These are phyloP conservation scores for Mycena vulgaris DNA, from an alignment of 768 basidiomycete species.

Conservation along the genomic window DNA sequence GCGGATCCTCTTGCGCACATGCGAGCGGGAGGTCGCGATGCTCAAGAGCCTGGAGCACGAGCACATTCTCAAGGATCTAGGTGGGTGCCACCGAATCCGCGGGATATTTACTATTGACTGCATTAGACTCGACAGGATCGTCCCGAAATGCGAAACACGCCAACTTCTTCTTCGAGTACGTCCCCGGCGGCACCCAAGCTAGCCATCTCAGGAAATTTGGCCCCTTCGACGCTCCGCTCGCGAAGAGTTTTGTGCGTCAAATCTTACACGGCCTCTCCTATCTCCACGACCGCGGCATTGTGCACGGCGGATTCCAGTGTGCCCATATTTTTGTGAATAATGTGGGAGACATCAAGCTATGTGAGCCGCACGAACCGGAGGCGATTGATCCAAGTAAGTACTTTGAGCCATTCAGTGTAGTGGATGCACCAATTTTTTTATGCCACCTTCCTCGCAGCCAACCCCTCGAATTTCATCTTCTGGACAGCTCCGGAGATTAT, in stretches of 20 bases:
- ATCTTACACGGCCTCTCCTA: not conserved
- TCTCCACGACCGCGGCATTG: not conserved
- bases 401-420: not conserved
- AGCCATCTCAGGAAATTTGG: not conserved
- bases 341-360: not conserved
- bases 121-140: not conserved
- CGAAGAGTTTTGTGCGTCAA: not conserved
- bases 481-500: not conserved
- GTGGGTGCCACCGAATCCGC: not conserved
- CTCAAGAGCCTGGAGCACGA: not conserved
- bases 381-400: not conserved
- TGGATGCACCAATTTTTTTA: too few relatives aligned
- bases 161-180: not conserved
- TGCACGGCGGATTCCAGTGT: not conserved
- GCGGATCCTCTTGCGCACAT: not conserved
- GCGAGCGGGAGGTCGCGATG: not conserved
- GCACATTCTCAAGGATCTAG: not conserved
- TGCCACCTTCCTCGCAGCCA: not conserved
- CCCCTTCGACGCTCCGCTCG: not conserved
- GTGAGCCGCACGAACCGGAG: not conserved
- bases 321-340: not conserved
- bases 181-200: not conserved
- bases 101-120: not conserved
- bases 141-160: not conserved
- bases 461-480: not conserved